Evolutionary conservation across 2,329 filamentous ascomycete genomes (phyloP), one percentile per base, ranked within the genome.

Genomic region (Arthroderma uncinatum): DNA sequence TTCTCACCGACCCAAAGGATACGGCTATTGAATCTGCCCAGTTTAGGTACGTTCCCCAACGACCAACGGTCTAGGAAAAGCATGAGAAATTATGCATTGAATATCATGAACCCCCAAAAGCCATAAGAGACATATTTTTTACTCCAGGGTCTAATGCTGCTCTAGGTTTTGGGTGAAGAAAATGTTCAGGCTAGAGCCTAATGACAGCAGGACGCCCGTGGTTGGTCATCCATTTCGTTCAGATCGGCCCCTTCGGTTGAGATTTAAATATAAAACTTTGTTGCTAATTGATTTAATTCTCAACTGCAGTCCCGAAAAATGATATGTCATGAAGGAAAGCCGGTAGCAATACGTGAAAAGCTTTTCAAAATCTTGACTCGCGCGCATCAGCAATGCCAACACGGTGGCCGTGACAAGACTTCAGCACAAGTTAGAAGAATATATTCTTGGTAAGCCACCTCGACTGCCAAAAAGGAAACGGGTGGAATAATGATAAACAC

Each of bases 371-470:
- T 78, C 55, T 68, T 78, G 54, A 78, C 74, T 40, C 73, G 69
- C 53, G 76, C 76, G 48, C 76, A 78, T 61, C 73, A 75, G 48
- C 73, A 76, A 64, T 78, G 76, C 44, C 74, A 77, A 57, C 76
- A 78, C 63, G 76, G 76, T 55, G 76, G 76, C n/a, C 70, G 76
- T 54, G 76, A 78, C 64, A 78, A 78, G 62, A 78, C 76, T 16
- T 78, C 76, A n/a, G 74, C 74, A 8, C 73, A 77, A 59, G 76
- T 78, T 48, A 70, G 76, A 55, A 71, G 73, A 47, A 70, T 74
- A 48, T 78, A 77, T 62, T 78, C 76, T 60, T 78, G 76, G 76
- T 78, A 70, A 33, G 34, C 30, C 47, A 28, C 23, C 4, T n/a
- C 30, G 34, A 19, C 36, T 19, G 19, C 23, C n/a, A 47, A 14